These are phyloP conservation scores for Calocera viscosa DNA, from an alignment of 768 basidiomycete genomes.

Conservation along the genomic window DNA sequence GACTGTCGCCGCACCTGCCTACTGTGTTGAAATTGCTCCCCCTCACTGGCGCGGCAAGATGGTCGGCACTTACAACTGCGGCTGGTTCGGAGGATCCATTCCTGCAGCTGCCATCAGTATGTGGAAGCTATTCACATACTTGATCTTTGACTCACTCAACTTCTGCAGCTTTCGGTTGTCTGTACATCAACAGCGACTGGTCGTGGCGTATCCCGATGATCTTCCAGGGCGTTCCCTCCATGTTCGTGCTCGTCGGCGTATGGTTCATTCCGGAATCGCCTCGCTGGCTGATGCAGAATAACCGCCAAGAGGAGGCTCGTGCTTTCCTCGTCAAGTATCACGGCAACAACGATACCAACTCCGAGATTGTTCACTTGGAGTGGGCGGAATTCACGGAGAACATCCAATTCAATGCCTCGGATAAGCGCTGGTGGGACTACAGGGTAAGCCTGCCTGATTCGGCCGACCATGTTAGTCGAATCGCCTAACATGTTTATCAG, in stretches of 20 bases:
- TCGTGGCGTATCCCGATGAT: conserved; percentile 26
- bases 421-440: conserved; percentile 48
- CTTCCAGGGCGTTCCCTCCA: conserved; percentile 40
- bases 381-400: conserved; percentile 42
- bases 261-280: conserved; percentile 28
- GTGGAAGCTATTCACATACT: background rate
- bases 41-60: conserved; percentile 12
- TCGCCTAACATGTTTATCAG: background rate
- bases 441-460: conserved; percentile 28
- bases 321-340: conserved; percentile 42
- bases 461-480: too few relatives aligned
- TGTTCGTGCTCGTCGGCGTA: conserved; percentile 25
- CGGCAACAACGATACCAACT: conserved; percentile 39
- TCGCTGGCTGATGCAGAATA: conserved; percentile 42
- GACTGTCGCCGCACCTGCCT: conserved; percentile 29
- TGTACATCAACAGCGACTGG: conserved; percentile 11
- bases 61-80: conserved; percentile 13
- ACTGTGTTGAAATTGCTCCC: conserved; percentile 45
- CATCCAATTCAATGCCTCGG: conserved; percentile 39
- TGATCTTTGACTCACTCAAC: conserved; percentile 5
- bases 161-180: background rate
- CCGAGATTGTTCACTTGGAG: conserved; percentile 40
- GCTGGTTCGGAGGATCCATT: conserved; percentile 14
- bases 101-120: conserved; percentile 13
- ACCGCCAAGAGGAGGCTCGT: conserved; percentile 38